Evolutionary conservation across 2,329 filamentous ascomycete species (phyloP).

Genomic region (Epichloe scottii): DNA sequence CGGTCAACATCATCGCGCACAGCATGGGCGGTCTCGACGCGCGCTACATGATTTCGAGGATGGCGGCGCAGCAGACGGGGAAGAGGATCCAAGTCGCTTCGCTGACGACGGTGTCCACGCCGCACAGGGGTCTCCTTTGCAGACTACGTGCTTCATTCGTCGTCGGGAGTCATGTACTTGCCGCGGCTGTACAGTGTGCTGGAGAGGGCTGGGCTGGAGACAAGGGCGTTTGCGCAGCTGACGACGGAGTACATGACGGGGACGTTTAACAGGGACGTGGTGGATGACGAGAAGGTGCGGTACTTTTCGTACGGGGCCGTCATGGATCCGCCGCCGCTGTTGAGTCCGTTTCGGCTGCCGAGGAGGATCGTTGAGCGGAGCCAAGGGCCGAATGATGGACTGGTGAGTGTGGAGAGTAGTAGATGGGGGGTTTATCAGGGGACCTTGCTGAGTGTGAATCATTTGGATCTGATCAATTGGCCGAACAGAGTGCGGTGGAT

Average conservation of each 20-base stretch:
- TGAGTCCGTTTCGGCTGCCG: constrained; percentile 48
- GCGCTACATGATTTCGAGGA: constrained; percentile 49
- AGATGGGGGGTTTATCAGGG: constrained; percentile 53
- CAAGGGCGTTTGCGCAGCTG: constrained; percentile 48
- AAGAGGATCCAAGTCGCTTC: constrained; percentile 26
- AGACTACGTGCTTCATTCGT: constrained; percentile 34
- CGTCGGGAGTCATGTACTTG: constrained; percentile 29
- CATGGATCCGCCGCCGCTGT: constrained; percentile 37
- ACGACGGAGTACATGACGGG: constrained; percentile 45
- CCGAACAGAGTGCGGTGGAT: constrained; percentile 46
- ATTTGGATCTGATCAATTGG: constrained; percentile 58
- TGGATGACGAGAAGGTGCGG: constrained; percentile 36
- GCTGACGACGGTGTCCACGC: constrained; percentile 42
- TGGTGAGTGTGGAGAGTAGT: constrained; percentile 53
- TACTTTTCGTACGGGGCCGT: constrained; percentile 53
- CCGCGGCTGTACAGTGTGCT: constrained; percentile 43
- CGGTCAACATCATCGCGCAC: constrained; percentile 65
- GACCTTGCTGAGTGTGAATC: constrained; percentile 47
- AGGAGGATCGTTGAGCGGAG: constrained; percentile 33
- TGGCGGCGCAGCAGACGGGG: not conserved
- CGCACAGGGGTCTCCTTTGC: constrained; percentile 43
- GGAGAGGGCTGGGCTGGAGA: constrained; percentile 39
- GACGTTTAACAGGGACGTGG: constrained; percentile 45
- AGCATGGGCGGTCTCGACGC: constrained; percentile 55
- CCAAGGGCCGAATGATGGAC: constrained; percentile 52